Percentiles rank a stretch among this genome's conserved stretches.
Conservation (phyloP, 768 basidiomycete genomes). For the Leccinum variicolor region DNA sequence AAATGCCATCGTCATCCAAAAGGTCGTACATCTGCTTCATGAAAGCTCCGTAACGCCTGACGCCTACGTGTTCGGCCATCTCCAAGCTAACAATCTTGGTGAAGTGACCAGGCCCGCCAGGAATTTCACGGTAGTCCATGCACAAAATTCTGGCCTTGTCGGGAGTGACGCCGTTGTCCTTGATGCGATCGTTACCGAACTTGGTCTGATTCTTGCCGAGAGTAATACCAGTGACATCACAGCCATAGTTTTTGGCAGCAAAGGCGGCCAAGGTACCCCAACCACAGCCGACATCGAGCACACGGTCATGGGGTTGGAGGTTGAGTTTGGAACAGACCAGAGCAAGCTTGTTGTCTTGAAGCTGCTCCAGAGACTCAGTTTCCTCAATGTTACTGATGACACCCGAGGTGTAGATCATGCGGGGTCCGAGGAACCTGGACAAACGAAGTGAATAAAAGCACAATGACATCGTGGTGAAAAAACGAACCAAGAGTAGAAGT, state of each 20-base stretch:
- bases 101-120: slow-evolving; percentile 68
- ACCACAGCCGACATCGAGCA: slow-evolving; percentile 87
- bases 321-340: slow-evolving; percentile 94
- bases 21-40: slow-evolving; percentile 89
- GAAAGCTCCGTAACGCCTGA: slow-evolving; percentile 88
- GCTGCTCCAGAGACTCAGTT: slow-evolving; percentile 83
- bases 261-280: slow-evolving; percentile 97
- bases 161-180: slow-evolving; percentile 65
- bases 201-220: slow-evolving; percentile 87
- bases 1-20: slow-evolving; percentile 89
- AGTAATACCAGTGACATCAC: slow-evolving; percentile 94
- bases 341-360: slow-evolving; percentile 98
- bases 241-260: slow-evolving; percentile 96
- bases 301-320: slow-evolving; percentile 79
- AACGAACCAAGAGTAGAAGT: slow-evolving; percentile 82
- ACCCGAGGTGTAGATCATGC: slow-evolving; percentile 98
- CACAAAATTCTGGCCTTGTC: slow-evolving; percentile 87
- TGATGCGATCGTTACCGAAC: slow-evolving; percentile 89
- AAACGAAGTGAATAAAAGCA: background rate
- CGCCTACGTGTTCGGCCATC: slow-evolving; percentile 99
- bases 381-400: slow-evolving; percentile 67
- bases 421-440: slow-evolving; percentile 83
- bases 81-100: slow-evolving; percentile 95
- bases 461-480: background rate
- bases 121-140: slow-evolving; percentile 90